Conservation (phyloP, 164 flowering plant genomes). For the Macadamia integrifolia region DNA sequence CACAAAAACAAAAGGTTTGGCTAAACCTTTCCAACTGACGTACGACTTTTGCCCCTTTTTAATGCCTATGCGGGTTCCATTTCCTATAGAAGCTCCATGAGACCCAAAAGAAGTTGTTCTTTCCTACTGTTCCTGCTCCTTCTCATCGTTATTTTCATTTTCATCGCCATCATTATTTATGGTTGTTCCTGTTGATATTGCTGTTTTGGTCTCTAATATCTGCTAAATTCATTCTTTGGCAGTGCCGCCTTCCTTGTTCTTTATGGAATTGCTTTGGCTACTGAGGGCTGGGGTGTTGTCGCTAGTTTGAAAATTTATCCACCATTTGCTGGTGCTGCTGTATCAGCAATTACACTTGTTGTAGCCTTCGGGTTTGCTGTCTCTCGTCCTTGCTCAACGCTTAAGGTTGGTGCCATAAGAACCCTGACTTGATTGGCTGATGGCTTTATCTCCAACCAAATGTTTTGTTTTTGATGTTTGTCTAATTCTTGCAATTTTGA, state of each 20-base stretch:
- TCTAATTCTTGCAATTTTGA: background rate
- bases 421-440: background rate
- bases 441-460: background rate
- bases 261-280: conserved; percentile 95
- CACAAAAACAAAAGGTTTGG: too few relatives aligned
- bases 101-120: too few relatives aligned
- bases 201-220: conserved; percentile 9
- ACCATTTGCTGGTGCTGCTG: conserved; percentile 99
- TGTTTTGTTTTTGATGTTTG: background rate
- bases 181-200: background rate
- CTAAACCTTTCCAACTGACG: too few relatives aligned
- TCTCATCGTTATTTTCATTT: background rate
- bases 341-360: conserved; percentile 94
- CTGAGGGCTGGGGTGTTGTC: conserved; percentile 99
- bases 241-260: conserved; percentile 95
- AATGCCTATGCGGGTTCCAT: too few relatives aligned
- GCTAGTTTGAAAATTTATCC: conserved; percentile 94
- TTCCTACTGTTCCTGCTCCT: too few relatives aligned
- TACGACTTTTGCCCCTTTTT: too few relatives aligned
- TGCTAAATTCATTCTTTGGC: conserved; percentile 15
- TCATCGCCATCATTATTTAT: background rate
- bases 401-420: conserved; percentile 51
- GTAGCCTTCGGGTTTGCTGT: conserved; percentile 99
- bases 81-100: too few relatives aligned
- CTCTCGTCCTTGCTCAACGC: conserved; percentile 94